Percentiles rank a stretch among this genome's conserved stretches.
Conservation (phyloP, 768 basidiomycete species). For the Daedaleopsis sinensis region DNA sequence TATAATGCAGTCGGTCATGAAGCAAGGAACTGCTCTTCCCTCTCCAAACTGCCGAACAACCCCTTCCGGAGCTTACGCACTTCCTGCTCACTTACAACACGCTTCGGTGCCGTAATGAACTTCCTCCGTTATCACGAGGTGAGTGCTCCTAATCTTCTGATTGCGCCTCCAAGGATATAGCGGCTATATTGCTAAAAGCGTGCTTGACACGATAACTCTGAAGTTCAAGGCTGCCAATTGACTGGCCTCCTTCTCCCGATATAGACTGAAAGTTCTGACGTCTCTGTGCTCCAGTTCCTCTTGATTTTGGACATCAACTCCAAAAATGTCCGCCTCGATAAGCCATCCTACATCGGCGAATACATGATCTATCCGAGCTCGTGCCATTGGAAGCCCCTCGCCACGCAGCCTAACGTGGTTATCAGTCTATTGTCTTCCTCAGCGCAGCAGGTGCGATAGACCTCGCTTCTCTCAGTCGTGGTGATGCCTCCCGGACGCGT, state of each 20-base stretch:
- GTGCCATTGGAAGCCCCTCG: too few species aligned
- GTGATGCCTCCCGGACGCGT: background rate
- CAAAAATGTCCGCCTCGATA: background rate
- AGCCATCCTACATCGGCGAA: background rate
- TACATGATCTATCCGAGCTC: background rate
- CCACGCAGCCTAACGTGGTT: background rate
- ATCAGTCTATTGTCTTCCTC: background rate
- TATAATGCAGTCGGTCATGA: too few species aligned
- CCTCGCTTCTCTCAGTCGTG: background rate
- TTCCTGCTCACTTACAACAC: constrained; percentile 9
- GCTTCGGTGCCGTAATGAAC: constrained; percentile 16
- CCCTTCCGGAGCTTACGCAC: background rate
- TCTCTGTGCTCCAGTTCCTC: too few species aligned
- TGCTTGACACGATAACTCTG: too few species aligned
- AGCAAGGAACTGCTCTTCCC: background rate
- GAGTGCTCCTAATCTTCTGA: background rate
- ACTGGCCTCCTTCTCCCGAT: too few species aligned
- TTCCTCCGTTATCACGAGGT: constrained; percentile 8
- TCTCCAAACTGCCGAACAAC: background rate
- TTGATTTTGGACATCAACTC: background rate
- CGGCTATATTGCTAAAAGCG: too few species aligned
- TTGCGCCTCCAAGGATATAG: too few species aligned
- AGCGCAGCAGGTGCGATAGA: background rate
- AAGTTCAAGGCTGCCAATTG: too few species aligned
- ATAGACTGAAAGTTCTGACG: too few species aligned